Evolutionary conservation across 2,329 filamentous ascomycete species (phyloP).

Genomic region (Aspergillus thermomutatus): DNA sequence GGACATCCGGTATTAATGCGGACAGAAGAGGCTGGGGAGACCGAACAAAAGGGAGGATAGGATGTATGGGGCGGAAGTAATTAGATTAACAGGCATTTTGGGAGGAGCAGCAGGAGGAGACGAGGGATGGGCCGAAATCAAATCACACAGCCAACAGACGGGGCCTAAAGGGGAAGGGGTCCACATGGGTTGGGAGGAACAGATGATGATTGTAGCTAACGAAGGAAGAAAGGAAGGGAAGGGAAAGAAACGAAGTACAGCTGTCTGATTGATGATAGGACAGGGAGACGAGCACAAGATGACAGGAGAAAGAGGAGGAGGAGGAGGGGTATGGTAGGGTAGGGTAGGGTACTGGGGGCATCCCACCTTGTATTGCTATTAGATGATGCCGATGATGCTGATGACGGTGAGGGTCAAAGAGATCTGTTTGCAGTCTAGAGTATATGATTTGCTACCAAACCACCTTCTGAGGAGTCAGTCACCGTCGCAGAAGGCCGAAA

Average conservation of each 20-base stretch:
- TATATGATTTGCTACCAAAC: not conserved
- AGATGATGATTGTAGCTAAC: not conserved
- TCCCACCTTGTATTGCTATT: slow-evolving; percentile 10
- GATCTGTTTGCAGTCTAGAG: not conserved
- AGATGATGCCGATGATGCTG: not conserved
- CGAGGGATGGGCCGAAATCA: not conserved
- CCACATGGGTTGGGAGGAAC: not conserved
- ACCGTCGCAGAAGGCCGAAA: not conserved
- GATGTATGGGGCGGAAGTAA: not conserved
- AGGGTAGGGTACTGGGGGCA: not conserved
- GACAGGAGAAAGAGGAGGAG: slow-evolving; percentile 1
- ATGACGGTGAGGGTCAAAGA: not conserved
- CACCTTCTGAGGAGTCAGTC: not conserved
- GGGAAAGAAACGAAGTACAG: slow-evolving; percentile 4
- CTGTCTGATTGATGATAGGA: slow-evolving; percentile 5
- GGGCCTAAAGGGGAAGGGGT: not conserved
- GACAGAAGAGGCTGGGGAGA: not conserved
- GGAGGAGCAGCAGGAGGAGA: not conserved
- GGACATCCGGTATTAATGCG: not conserved
- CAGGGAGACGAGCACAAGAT: not conserved
- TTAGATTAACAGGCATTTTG: not conserved
- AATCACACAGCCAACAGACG: not conserved
- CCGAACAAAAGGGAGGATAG: not conserved
- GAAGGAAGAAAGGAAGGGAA: slow-evolving; percentile 1
- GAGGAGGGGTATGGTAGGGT: slow-evolving; percentile 11